These are phyloP conservation scores for Backusella psychrophila DNA, from an alignment of 192 early-diverging fungal species.

Conservation along the genomic window DNA sequence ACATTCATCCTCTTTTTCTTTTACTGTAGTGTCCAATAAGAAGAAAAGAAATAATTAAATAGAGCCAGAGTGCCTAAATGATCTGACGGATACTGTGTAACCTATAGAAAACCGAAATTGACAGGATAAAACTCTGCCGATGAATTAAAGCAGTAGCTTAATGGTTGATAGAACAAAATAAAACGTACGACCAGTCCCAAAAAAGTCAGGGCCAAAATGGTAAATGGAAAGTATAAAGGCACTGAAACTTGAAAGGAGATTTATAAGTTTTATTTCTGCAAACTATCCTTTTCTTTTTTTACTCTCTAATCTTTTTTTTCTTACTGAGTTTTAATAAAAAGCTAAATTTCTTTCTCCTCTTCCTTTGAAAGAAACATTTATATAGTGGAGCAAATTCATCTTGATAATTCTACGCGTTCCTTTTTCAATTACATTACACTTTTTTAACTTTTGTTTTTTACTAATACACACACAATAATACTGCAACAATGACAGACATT, in stretches of 20 bases:
- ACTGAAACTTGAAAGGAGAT: background rate
- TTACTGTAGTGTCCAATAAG: background rate
- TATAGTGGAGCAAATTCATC: background rate
- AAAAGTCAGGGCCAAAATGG: background rate
- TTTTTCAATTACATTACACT: background rate
- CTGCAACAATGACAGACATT: background rate
- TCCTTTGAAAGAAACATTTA: background rate
- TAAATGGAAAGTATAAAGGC: background rate
- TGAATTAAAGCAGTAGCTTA: background rate
- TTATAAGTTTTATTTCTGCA: slow-evolving; percentile 1
- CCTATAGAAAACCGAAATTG: background rate
- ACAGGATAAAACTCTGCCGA: background rate
- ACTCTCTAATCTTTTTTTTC: background rate
- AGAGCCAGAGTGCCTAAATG: background rate
- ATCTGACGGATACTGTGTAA: background rate
- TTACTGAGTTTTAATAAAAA: background rate
- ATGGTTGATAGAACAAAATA: background rate
- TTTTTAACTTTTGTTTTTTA: background rate
- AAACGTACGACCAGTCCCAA: background rate
- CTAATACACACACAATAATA: background rate
- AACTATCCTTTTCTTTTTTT: background rate
- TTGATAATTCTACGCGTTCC: slow-evolving; percentile 3
- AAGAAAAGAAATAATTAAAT: background rate
- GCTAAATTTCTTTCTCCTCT: slow-evolving; percentile 1
- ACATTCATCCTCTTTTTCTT: background rate